Conservation (phyloP, 108 stramenopile species). For the Chaetoceros muelleri region DNA sequence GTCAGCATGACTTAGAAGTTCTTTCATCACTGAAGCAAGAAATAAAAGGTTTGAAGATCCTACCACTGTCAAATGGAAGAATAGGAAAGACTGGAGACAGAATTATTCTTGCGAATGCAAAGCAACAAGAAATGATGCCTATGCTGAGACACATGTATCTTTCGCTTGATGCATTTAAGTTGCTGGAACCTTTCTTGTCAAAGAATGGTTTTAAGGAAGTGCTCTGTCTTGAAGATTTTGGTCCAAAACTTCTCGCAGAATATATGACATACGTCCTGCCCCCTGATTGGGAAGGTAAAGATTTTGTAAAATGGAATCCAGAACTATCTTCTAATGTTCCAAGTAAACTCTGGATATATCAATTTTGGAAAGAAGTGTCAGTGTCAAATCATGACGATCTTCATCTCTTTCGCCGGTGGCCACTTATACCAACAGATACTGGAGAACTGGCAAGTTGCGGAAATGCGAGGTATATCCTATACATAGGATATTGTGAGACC, state of each 20-base stretch:
- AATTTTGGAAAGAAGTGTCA: conserved; percentile 4
- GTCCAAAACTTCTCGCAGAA: not conserved
- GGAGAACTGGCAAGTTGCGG: conserved; percentile 6
- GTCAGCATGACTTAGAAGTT: not conserved
- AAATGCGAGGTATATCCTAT: not conserved
- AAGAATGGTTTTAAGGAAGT: not conserved
- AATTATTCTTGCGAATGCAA: not conserved
- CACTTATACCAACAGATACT: not conserved
- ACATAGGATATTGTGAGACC: not conserved
- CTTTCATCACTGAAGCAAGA: not conserved
- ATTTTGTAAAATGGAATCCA: not conserved
- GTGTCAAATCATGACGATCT: not conserved
- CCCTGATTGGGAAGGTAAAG: not conserved
- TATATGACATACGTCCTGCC: not conserved
- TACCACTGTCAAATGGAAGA: not conserved
- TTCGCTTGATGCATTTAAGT: not conserved
- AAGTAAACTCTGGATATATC: conserved; percentile 3
- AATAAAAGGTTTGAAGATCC: not conserved
- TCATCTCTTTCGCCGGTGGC: conserved; percentile 3
- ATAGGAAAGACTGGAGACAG: not conserved
- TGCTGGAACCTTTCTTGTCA: not conserved
- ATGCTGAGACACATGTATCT: not conserved
- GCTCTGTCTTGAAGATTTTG: not conserved
- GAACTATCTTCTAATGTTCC: not conserved
- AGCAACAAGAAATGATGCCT: conserved; percentile 2